A percentile compares a stretch with the other conserved stretches of the same genome.
Evolutionary conservation across 345 rosid genomes (phyloP).

Genomic region (Corymbia maculata): DNA sequence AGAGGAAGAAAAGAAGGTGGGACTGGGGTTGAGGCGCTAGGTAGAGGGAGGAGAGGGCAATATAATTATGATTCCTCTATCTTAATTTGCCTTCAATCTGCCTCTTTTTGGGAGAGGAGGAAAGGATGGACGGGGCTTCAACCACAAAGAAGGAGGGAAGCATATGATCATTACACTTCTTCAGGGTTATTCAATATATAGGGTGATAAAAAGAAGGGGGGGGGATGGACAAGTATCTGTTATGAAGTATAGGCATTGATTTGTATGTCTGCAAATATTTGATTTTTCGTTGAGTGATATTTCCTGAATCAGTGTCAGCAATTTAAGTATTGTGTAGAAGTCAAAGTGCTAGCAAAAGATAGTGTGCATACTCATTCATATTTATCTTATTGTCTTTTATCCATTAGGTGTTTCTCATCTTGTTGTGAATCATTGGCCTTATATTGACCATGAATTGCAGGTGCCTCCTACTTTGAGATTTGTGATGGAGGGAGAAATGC

Average conservation of each 20-base stretch:
- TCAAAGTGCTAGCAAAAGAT: not conserved
- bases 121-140: not conserved
- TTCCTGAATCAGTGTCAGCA: not conserved
- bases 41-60: not conserved
- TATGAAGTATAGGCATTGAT: not conserved
- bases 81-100: not conserved
- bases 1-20: not conserved
- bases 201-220: not conserved
- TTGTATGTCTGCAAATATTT: not conserved
- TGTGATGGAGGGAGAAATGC: conserved; percentile 98
- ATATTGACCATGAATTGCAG: conserved; percentile 22
- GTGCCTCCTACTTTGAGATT: conserved; percentile 94
- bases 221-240: not conserved
- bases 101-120: not conserved
- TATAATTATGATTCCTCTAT: not conserved
- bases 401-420: not conserved
- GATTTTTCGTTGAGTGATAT: not conserved
- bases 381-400: not conserved
- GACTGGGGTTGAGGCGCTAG: not conserved
- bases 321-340: not conserved
- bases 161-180: not conserved
- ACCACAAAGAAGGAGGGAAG: not conserved
- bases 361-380: not conserved
- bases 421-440: not conserved
- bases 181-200: not conserved